Conservation (phyloP, 805 yeast genomes). For the Wickerhamomyces bisporus region DNA sequence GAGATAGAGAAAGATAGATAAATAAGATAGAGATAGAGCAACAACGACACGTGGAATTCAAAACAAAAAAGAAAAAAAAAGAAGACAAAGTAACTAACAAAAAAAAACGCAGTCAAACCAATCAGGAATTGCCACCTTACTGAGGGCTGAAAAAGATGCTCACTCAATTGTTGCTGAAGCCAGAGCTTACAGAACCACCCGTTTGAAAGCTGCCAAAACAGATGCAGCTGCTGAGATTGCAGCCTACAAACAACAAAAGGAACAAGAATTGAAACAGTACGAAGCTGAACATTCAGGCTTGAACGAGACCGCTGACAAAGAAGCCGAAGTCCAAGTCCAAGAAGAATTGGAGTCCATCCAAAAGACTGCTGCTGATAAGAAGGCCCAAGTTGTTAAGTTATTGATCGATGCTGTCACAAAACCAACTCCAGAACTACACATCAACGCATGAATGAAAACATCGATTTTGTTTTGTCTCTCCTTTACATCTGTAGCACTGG, state of each 20-base stretch:
- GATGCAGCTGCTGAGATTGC: slow-evolving; percentile 91
- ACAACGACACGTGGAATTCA: no score
- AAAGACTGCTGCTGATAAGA: slow-evolving; percentile 57
- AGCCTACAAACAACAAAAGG: slow-evolving; percentile 80
- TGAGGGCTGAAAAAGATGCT: slow-evolving; percentile 91
- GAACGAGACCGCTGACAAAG: slow-evolving; percentile 71
- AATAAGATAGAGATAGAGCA: no score
- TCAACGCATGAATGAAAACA: slow-evolving; percentile 40
- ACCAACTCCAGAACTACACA: slow-evolving; percentile 80
- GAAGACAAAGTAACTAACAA: no score
- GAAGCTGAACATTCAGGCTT: slow-evolving; percentile 71
- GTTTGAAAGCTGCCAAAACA: slow-evolving; percentile 87
- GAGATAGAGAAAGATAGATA: no score
- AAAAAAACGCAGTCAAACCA: slow-evolving; percentile 13
- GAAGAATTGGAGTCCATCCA: slow-evolving; percentile 66
- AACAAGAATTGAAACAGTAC: slow-evolving; percentile 67
- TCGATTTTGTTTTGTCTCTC: no score
- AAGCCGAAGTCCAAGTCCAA: slow-evolving; percentile 72
- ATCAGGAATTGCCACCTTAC: slow-evolving; percentile 20
- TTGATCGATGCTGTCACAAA: slow-evolving; percentile 73
- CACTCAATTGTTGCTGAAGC: slow-evolving; percentile 93
- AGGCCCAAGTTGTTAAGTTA: slow-evolving; percentile 62
- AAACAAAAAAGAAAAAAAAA: background rate
- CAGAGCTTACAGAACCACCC: slow-evolving; percentile 81
- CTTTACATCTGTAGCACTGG: no score